Base-by-base conservation (phyloP, 495 filamentous ascomycete genomes). In the Chaetomium fimeti region DNA sequence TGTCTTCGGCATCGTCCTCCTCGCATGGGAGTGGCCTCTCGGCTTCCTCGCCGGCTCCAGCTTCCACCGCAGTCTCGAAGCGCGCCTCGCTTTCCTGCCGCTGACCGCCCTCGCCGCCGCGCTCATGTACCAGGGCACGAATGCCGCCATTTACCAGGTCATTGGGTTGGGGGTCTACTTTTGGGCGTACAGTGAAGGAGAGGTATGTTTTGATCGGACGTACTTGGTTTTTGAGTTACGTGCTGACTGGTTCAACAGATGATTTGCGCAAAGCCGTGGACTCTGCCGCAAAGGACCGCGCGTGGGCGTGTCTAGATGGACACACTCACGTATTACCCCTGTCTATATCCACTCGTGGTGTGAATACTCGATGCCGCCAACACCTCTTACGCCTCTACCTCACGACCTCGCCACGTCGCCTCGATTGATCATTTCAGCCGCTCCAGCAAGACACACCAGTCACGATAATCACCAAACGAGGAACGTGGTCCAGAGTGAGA, bases 101-200 rank as follows among this genome's bases (percentile, higher is more conserved):
- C 79, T 98, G 40, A 85, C 83, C 42, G 84, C 89, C n/a, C 78
- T 98, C 43, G 78, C 86, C 8, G 85, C 90, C 1, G 81, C 86
- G 27, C 82, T 99, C 45, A 77, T 96, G 55, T 99, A 99, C 74
- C 95, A 99, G 74, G 90, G 86, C 12, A 93, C 91, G 12, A 95
- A 99, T 71, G 82, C 93, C 29, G 95, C 91, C 5, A 78, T 98
- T 45, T 99, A 98, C 74, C 96, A 98, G 77, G 71, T 93, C 13
- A 86, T 98, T 59, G 95, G 91, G 0, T 85, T 95, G 73, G 85
- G 73, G 4, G 89, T 92, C 5, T 99, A 97, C 72, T 97, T 97
- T 71, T 97, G 94, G 92, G 95, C 90, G 0, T 98, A 93, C 69
- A 92, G 87, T 66, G 94, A 98, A 79, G 95, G 95, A 75, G 95